phyloP scores from a whole-genome alignment of 371 early-diverging fungal species.

The Lichtheimia hyalospora region DNA sequence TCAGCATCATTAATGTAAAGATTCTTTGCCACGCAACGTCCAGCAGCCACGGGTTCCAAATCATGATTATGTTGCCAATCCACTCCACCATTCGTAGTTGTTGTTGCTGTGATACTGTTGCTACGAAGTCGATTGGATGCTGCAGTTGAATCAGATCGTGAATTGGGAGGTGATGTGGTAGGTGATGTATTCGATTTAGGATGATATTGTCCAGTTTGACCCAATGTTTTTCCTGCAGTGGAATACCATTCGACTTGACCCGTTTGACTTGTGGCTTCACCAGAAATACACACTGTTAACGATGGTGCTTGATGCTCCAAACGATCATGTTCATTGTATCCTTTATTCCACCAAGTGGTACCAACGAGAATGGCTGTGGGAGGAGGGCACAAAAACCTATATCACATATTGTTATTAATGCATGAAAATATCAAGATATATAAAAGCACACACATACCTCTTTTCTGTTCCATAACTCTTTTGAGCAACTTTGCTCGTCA shows the following conservation, averaged over 20 bases:
- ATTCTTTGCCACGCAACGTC: slow-evolving; percentile 73
- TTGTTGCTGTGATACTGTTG: not conserved
- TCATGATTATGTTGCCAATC: slow-evolving; percentile 27
- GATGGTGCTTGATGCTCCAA: slow-evolving; percentile 23
- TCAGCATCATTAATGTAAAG: slow-evolving; percentile 76
- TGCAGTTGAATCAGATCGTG: not conserved
- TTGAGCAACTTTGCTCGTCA: slow-evolving; percentile 82
- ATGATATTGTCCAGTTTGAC: slow-evolving; percentile 20
- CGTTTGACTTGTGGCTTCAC: slow-evolving; percentile 40
- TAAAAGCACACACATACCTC: slow-evolving; percentile 37
- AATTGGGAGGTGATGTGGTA: slow-evolving; percentile 27
- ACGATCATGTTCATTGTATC: not conserved
- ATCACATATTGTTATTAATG: not conserved
- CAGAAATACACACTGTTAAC: slow-evolving; percentile 47
- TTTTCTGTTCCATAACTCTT: slow-evolving; percentile 87
- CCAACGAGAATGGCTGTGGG: slow-evolving; percentile 79
- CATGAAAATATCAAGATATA: slow-evolving; percentile 4
- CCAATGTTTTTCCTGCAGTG: slow-evolving; percentile 25
- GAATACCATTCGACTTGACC: slow-evolving; percentile 50
- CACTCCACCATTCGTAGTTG: not conserved
- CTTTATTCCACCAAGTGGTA: slow-evolving; percentile 60
- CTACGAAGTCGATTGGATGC: slow-evolving; percentile 4
- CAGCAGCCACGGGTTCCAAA: slow-evolving; percentile 28
- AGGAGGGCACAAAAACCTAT: slow-evolving; percentile 77
- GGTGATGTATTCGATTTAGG: slow-evolving; percentile 13